phyloP scores from a whole-genome alignment of 148 eudicot genomes.

The Bassia scoparia region DNA sequence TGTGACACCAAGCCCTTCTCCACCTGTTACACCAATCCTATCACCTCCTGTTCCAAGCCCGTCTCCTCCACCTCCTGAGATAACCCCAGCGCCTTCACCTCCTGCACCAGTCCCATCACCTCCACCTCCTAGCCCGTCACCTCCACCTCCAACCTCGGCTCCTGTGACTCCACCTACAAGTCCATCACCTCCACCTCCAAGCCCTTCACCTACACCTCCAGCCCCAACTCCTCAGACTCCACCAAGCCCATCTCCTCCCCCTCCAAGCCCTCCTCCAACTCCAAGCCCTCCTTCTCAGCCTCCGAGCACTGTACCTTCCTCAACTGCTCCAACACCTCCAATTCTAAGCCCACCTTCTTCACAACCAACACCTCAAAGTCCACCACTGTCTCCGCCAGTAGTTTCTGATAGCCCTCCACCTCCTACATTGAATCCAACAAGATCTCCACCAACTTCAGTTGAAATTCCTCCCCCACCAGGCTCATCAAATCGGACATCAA shows the following conservation, averaged over 20 bases:
- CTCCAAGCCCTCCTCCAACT: slow-evolving; percentile 13
- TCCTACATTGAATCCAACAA: neutral
- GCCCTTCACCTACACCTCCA: slow-evolving; percentile 18
- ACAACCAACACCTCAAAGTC: slow-evolving; percentile 23
- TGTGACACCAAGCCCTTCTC: neutral
- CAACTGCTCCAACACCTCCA: slow-evolving; percentile 20
- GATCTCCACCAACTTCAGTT: slow-evolving; percentile 28
- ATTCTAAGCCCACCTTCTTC: slow-evolving; percentile 18
- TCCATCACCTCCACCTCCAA: slow-evolving; percentile 20
- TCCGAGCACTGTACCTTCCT: slow-evolving; percentile 4
- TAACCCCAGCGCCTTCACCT: slow-evolving; percentile 8
- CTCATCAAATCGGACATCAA: slow-evolving; percentile 26
- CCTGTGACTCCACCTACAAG: slow-evolving; percentile 22
- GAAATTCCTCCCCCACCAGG: slow-evolving; percentile 17
- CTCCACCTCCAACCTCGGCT: neutral
- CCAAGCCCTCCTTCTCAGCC: slow-evolving; percentile 11
- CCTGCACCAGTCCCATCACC: neutral
- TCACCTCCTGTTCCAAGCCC: neutral
- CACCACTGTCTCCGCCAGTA: slow-evolving; percentile 19
- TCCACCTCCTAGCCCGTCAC: slow-evolving; percentile 12
- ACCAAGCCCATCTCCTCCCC: slow-evolving; percentile 7
- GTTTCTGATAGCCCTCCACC: slow-evolving; percentile 23
- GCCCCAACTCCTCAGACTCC: slow-evolving; percentile 17
- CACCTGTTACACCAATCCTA: neutral
- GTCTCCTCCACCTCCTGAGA: slow-evolving; percentile 6